Base-by-base conservation (phyloP, 108 stramenopile genomes). In the Asterionellopsis glacialis region DNA sequence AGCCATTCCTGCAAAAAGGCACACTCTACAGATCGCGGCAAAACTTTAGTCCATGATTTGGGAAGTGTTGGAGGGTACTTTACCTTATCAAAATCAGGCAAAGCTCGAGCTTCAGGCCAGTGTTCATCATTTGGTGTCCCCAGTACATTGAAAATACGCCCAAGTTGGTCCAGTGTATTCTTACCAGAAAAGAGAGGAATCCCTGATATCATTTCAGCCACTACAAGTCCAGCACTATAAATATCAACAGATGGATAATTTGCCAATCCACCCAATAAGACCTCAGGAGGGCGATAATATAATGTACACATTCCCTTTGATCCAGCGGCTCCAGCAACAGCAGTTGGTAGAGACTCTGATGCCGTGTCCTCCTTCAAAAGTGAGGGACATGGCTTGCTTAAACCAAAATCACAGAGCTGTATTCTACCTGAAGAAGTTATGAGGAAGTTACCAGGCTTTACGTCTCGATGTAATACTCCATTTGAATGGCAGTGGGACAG, bases 371-470 rank as follows among this genome's bases (percentile, higher is more conserved):
- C 47, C 11, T 61, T 45, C 24, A 7, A 41, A 40, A 19, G 42
- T 21, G 6, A 45, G 43, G 15, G 45, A 42, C 27, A 64, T 9
- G 65, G 66, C 49, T 64, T 86, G 41, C 84, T 77, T 25, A 93
- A 47, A 33, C 91, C 91, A 71, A 93, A 93, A 65, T 93, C 91
- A 52, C 85, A 81, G 13, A 93, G 59, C 52, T 84, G 74, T 33
- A 93, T 64, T 0, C 22, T 28, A n/a, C 91, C 91, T 12, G 57
- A 33, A 9, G 63, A 59, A 22, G 64, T 39, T 12, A 94, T 73
- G 53, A 91, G 65, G 16, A 91, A 57, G 65, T 96, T 96, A 16
- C 93, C 91, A 0, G 97, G 97, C 63, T 96, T 99, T 16, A 99
- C 51, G 69, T 99, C 98, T 25, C 95, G 67, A 75, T 99, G 98